Evolutionary conservation across 305 asterid species (phyloP).

Genomic region (Fraxinus xanthoxyloides): DNA sequence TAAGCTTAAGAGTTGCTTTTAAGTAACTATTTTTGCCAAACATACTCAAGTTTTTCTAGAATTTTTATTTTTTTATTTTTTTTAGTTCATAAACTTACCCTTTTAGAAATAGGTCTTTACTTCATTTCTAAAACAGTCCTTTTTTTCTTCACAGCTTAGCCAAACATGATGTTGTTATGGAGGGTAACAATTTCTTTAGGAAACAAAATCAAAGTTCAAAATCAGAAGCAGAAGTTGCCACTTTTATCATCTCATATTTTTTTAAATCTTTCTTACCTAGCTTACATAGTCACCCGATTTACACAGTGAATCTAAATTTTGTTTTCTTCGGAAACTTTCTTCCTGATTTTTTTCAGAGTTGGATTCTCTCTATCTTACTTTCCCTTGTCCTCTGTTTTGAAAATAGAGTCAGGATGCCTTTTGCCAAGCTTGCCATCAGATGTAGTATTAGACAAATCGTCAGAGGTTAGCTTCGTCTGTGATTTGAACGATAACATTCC

Average conservation of each 20-base stretch:
- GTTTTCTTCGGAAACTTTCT: background rate
- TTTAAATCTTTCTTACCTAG: background rate
- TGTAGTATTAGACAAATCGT: slow-evolving; percentile 60
- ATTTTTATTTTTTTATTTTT: background rate
- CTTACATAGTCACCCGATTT: background rate
- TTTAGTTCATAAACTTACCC: background rate
- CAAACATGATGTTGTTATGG: background rate
- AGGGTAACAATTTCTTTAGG: background rate
- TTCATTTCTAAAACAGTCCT: background rate
- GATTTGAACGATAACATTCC: slow-evolving; percentile 96
- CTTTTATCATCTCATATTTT: background rate
- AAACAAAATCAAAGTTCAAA: background rate
- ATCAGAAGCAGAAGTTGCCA: background rate
- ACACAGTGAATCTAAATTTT: background rate
- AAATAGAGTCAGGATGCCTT: slow-evolving; percentile 85
- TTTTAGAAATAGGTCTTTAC: background rate
- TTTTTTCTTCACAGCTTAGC: background rate
- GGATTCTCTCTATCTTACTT: background rate
- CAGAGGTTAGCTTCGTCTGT: slow-evolving; percentile 85
- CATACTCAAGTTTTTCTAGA: background rate
- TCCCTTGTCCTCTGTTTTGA: background rate
- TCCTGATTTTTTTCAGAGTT: background rate
- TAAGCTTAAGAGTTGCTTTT: background rate
- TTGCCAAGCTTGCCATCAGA: slow-evolving; percentile 95
- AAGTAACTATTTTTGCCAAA: background rate